These are phyloP conservation scores for Amesomyces nigricolor DNA, from an alignment of 2,329 filamentous ascomycete genomes.

Conservation along the genomic window DNA sequence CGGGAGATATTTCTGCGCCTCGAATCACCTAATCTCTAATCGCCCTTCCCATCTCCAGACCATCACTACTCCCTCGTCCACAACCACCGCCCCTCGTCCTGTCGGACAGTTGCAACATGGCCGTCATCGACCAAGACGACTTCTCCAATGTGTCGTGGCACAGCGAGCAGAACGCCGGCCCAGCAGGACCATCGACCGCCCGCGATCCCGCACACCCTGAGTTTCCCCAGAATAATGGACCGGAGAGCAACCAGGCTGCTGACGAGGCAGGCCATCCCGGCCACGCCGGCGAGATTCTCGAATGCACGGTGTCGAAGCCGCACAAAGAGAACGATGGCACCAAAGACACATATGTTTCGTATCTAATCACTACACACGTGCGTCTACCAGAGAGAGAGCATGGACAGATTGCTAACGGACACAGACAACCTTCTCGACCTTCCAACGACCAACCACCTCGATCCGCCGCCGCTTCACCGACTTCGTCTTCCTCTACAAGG, in stretches of 20 bases:
- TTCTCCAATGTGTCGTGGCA: slow-evolving; percentile 80
- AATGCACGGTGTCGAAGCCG: slow-evolving; percentile 76
- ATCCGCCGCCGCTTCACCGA: slow-evolving; percentile 94
- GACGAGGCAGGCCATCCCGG: slow-evolving; percentile 53
- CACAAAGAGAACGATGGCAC: slow-evolving; percentile 95
- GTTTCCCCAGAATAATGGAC: slow-evolving; percentile 36
- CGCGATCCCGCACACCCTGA: slow-evolving; percentile 30
- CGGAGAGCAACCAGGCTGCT: slow-evolving; percentile 37
- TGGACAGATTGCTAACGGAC: background rate
- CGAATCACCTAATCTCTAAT: too few relatives aligned
- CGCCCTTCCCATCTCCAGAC: background rate
- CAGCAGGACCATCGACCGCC: slow-evolving; percentile 26
- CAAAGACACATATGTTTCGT: slow-evolving; percentile 95
- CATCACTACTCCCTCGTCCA: background rate
- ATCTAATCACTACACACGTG: slow-evolving; percentile 87
- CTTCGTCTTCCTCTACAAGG: slow-evolving; percentile 94
- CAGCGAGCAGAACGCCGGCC: slow-evolving; percentile 50
- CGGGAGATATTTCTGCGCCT: too few relatives aligned
- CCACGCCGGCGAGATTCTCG: slow-evolving; percentile 66
- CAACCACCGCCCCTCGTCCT: background rate
- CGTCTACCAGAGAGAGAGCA: slow-evolving; percentile 18
- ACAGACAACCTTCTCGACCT: slow-evolving; percentile 89
- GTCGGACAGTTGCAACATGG: slow-evolving; percentile 31
- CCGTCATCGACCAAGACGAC: slow-evolving; percentile 57
- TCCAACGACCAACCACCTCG: slow-evolving; percentile 71